Evolutionary conservation across 495 filamentous ascomycete species (phyloP).

Genomic region (Penicillium silybi): DNA sequence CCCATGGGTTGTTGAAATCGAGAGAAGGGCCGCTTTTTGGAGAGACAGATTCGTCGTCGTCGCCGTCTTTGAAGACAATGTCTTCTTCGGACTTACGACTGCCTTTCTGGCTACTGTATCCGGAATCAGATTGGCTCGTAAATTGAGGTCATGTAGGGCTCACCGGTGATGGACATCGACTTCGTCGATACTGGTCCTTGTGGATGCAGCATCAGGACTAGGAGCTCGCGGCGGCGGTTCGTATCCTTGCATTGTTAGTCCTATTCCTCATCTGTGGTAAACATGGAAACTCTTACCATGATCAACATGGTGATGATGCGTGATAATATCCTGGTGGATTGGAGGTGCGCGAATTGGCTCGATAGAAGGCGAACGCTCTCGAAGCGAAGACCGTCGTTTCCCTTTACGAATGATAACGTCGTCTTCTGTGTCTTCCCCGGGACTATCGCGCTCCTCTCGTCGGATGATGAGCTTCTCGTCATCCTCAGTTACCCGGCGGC

Average conservation of each 20-base stretch:
- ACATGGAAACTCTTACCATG: slow-evolving; percentile 51
- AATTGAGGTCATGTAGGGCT: neutral
- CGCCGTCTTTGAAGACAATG: slow-evolving; percentile 10
- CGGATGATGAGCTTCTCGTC: slow-evolving; percentile 1
- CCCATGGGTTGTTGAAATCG: slow-evolving; percentile 19
- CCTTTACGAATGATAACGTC: slow-evolving; percentile 28
- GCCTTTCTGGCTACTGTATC: slow-evolving; percentile 1
- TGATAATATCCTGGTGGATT: slow-evolving; percentile 77
- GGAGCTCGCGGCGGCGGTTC: slow-evolving; percentile 33
- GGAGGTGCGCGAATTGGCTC: slow-evolving; percentile 63
- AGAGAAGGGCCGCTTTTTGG: slow-evolving; percentile 9
- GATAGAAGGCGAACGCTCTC: slow-evolving; percentile 35
- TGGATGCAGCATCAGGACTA: slow-evolving; percentile 30
- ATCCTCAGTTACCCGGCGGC: neutral
- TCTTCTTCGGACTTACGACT: slow-evolving; percentile 17
- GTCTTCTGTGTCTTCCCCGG: slow-evolving; percentile 17
- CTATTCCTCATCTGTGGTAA: neutral
- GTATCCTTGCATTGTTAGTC: slow-evolving; percentile 21
- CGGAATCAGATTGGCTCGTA: neutral
- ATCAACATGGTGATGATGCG: slow-evolving; percentile 82
- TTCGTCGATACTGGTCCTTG: slow-evolving; percentile 37
- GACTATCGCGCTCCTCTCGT: neutral
- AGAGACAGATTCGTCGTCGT: slow-evolving; percentile 17
- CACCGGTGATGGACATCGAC: slow-evolving; percentile 49
- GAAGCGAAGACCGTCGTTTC: slow-evolving; percentile 30